Conservation (phyloP, 2,329 filamentous ascomycete genomes). For the Dactylellina leptospora region DNA sequence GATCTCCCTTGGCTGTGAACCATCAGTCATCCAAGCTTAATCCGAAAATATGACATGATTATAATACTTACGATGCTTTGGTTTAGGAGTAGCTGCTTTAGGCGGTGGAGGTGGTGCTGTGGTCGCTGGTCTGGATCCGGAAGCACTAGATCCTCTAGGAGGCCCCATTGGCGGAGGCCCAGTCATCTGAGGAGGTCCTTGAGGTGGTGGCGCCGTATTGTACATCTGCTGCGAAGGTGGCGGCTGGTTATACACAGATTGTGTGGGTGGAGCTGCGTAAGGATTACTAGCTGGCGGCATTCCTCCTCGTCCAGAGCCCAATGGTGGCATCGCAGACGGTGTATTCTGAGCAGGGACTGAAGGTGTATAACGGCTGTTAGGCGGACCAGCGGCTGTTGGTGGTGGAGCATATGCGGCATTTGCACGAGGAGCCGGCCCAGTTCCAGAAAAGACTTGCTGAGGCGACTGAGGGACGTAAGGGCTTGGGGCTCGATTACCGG, state of each 20-base stretch:
- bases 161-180: constrained; percentile 57
- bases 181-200: constrained; percentile 54
- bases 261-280: constrained; percentile 59
- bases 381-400: constrained; percentile 59
- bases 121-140: constrained; percentile 57
- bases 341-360: constrained; percentile 20
- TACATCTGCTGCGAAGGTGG: constrained; percentile 59
- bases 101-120: constrained; percentile 65
- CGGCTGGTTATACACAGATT: constrained; percentile 26
- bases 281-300: constrained; percentile 62
- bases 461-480: constrained; percentile 64
- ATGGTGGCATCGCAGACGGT: constrained; percentile 13
- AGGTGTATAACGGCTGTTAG: constrained; percentile 44
- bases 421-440: constrained; percentile 60
- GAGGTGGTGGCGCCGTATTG: constrained; percentile 51
- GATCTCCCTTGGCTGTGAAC: constrained; percentile 73
- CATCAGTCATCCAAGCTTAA: constrained; percentile 55
- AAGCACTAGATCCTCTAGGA: constrained; percentile 56
- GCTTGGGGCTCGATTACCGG: constrained; percentile 70
- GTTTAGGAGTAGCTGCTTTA: constrained; percentile 62
- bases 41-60: constrained; percentile 36
- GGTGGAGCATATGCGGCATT: constrained; percentile 71
- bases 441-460: constrained; percentile 62
- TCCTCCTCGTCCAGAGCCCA: constrained; percentile 53
- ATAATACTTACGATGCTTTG: constrained; percentile 70